Conservation (phyloP, 139 green algal genomes). For the Chlorella sp. region DNA sequence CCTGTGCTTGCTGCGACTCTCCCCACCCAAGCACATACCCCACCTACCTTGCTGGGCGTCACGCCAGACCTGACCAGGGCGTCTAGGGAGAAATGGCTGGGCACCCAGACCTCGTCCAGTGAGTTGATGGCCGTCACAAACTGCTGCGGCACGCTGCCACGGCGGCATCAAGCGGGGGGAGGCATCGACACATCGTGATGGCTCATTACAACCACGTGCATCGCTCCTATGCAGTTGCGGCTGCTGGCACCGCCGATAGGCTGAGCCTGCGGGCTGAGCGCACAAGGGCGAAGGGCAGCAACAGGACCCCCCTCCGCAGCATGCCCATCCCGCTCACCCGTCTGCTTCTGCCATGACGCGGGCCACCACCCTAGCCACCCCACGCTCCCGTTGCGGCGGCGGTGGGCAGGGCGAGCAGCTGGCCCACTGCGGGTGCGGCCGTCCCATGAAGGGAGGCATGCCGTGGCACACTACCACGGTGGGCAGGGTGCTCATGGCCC, state of each 20-base stretch:
- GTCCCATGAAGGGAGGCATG: neutral
- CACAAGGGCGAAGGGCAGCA: neutral
- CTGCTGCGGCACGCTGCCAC: neutral
- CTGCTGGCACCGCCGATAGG: neutral
- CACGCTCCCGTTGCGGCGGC: too few relatives aligned
- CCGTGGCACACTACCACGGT: slow-evolving; percentile 5
- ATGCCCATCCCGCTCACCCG: neutral
- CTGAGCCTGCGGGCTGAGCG: neutral
- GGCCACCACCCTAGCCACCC: neutral
- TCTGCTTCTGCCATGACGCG: neutral
- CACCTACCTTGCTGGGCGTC: neutral
- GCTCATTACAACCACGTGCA: neutral
- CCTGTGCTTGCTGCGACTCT: too few relatives aligned
- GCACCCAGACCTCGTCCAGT: slow-evolving; percentile 8
- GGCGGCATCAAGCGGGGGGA: neutral
- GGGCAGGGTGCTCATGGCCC: neutral
- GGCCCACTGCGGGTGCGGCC: neutral
- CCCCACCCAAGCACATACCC: too few relatives aligned
- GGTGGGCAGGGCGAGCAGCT: neutral
- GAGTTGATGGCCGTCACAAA: slow-evolving; percentile 3
- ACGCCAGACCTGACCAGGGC: neutral
- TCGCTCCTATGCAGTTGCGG: neutral
- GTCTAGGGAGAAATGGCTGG: neutral
- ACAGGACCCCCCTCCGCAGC: neutral
- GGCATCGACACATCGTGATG: neutral